Evolutionary conservation across 495 filamentous ascomycete genomes (phyloP), one percentile per base, ranked within the genome.

Genomic region (Penicillium lagena): DNA sequence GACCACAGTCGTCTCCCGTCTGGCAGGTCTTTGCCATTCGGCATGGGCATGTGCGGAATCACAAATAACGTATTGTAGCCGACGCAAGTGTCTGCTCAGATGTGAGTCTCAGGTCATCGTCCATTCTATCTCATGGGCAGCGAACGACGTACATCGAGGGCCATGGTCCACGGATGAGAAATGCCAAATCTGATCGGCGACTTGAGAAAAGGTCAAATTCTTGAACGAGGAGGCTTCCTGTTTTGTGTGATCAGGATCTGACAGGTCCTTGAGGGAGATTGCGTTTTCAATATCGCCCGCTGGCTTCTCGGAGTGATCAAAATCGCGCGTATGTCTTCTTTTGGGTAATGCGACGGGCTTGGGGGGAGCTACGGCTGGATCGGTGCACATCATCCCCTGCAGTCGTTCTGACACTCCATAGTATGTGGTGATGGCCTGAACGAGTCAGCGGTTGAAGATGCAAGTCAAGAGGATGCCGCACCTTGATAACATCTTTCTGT

Each of bases 61-160:
- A 80, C 75, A 52, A 87, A 84, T 13, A 93, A 70, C 35, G 83
- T 84, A 61, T 95, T 91, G 52, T 86, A 90, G 9, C 89, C 89
- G 40, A 93, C 67, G 52, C 87, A 91, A 9, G 90, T 76, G 59
- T 85, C 85, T 89, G 48, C 14, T 12, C n/a, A 11, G 7, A 5
- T 7, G 32, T 34, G 10, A 34, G 32, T 12, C 32, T 12, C 32
- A 10, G 2, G 6, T 34, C 32, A 34, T 12, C 4, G n/a, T 34
- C 0, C 2, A 4, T 4, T 22, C 22, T 22, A 4, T 17, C 22
- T 3, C 2, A 22, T 4, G 22, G 22, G 22, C 22, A 22, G 22
- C 22, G 32, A 34, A 34, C 32, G 28, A 45, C 58, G 41, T 62
- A 79, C 77, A 83, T 58, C 55, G 71, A 12, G 67, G 61, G 12